Conservation (phyloP, 1,139 yeast genomes). For the Dujonia santamariae region DNA sequence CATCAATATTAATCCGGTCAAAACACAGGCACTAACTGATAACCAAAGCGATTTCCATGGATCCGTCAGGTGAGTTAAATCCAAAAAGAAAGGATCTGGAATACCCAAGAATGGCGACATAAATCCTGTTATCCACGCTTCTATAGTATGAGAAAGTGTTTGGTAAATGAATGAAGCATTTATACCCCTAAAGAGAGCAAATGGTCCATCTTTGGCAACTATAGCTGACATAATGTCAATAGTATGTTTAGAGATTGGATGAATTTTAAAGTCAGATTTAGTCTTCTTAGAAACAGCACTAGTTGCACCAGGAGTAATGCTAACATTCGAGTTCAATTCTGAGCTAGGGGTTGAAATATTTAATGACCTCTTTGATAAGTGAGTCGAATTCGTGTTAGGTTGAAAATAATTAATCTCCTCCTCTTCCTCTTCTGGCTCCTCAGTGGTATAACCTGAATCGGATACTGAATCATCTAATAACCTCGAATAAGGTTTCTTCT, state of each 20-base stretch:
- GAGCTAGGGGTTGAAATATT: too few species aligned
- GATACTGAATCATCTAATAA: constrained; percentile 11
- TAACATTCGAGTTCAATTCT: constrained; percentile 21
- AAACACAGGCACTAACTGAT: constrained; percentile 67
- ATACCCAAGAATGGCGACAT: constrained; percentile 76
- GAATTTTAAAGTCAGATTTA: constrained; percentile 34
- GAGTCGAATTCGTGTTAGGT: not conserved
- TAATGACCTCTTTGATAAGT: too few species aligned
- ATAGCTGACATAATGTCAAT: constrained; percentile 70
- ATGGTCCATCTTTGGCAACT: constrained; percentile 73
- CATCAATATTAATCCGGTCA: constrained; percentile 73
- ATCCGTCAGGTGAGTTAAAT: constrained; percentile 76
- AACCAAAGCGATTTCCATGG: constrained; percentile 66
- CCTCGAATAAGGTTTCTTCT: constrained; percentile 3
- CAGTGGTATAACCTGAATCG: constrained; percentile 1
- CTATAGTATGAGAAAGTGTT: constrained; percentile 73
- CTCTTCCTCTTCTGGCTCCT: constrained; percentile 22
- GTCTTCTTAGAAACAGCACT: constrained; percentile 1
- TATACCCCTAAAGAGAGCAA: constrained; percentile 82
- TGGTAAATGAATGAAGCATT: constrained; percentile 81
- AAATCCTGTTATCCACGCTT: constrained; percentile 91
- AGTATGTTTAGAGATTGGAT: constrained; percentile 64
- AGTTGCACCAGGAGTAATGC: not conserved
- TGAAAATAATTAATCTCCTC: constrained; percentile 55
- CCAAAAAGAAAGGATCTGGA: constrained; percentile 91